These are phyloP conservation scores for Picochlorum sp. DNA, from an alignment of 139 green algal species.

Conservation along the genomic window DNA sequence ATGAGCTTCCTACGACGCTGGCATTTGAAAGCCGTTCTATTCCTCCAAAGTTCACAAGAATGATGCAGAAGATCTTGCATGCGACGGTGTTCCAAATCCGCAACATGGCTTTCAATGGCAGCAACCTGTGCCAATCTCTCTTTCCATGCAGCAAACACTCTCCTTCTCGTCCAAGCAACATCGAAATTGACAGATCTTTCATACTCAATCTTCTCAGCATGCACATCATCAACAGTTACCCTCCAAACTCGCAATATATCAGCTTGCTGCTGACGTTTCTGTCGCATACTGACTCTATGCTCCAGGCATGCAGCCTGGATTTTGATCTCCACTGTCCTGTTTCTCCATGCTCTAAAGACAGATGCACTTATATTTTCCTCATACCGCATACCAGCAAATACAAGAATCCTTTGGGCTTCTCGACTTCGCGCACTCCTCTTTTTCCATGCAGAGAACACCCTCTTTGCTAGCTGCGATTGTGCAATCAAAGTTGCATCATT, in stretches of 20 bases:
- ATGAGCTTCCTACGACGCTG: background rate
- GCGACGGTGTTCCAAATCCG: too few species aligned
- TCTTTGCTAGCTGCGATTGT: background rate
- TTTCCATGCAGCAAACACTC: too few species aligned
- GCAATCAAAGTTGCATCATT: background rate
- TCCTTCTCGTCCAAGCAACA: too few species aligned
- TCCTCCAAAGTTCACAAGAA: background rate
- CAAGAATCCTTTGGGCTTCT: background rate
- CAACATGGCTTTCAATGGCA: too few species aligned
- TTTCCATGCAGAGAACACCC: conserved; percentile 16
- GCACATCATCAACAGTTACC: background rate
- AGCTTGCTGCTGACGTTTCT: background rate
- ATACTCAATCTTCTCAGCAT: background rate
- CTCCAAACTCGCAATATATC: background rate
- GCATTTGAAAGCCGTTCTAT: background rate
- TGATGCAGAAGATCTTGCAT: background rate
- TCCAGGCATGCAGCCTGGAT: background rate
- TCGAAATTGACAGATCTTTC: background rate
- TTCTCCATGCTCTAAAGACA: conserved; percentile 3
- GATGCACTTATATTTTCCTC: background rate
- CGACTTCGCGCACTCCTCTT: background rate
- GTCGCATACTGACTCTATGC: background rate
- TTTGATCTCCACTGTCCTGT: background rate
- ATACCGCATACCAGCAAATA: background rate
- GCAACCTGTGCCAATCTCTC: too few species aligned